Conservation (phyloP, 371 early-diverging fungal genomes). For the Saksenaea oblongispora region DNA sequence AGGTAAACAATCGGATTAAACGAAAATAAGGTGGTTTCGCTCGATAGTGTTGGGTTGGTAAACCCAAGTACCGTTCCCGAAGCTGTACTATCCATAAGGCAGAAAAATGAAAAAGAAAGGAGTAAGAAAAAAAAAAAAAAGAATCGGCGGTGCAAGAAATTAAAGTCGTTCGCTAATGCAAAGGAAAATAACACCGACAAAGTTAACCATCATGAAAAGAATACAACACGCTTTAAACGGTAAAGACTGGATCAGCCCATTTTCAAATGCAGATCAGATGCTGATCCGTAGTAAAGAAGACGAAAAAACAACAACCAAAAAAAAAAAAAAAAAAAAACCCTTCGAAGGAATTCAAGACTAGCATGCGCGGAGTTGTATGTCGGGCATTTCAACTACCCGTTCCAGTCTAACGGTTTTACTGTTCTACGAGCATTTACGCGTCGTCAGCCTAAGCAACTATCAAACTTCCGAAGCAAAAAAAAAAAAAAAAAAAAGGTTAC, state of each 20-base stretch:
- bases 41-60: constrained; percentile 16
- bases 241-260: neutral
- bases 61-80: constrained; percentile 25
- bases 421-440: too few species aligned
- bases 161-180: neutral
- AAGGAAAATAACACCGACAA: neutral
- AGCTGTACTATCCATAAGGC: constrained; percentile 8
- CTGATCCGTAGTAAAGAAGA: too few species aligned
- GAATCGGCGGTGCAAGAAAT: neutral
- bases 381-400: too few species aligned
- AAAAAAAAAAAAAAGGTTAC: neutral
- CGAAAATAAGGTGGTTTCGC: constrained; percentile 39
- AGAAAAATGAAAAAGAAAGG: constrained; percentile 5
- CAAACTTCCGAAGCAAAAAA: neutral
- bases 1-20: constrained; percentile 56
- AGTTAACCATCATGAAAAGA: neutral
- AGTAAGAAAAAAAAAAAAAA: constrained; percentile 2
- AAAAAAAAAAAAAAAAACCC: too few species aligned
- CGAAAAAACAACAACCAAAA: too few species aligned
- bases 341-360: too few species aligned
- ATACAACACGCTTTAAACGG: neutral
- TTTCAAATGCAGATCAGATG: neutral
- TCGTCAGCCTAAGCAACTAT: too few species aligned
- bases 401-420: too few species aligned
- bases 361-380: too few species aligned